phyloP scores from a whole-genome alignment of 305 asterid genomes.

The Fraxinus velutina region DNA sequence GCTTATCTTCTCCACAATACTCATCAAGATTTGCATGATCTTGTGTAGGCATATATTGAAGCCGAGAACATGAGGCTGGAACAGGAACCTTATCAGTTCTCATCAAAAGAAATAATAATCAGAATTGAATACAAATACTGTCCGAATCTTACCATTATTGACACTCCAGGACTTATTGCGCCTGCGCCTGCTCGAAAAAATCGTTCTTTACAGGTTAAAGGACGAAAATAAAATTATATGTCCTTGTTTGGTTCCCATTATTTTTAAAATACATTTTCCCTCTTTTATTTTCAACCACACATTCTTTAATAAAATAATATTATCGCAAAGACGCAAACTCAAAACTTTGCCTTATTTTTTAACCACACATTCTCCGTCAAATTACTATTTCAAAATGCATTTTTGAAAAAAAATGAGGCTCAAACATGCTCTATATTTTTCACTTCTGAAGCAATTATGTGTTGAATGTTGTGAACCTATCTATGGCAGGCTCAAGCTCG shows the following conservation, averaged over 20 bases:
- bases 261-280: too few relatives aligned
- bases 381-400: too few relatives aligned
- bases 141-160: conserved; percentile 91
- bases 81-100: conserved; percentile 73
- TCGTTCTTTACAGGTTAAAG: conserved; percentile 77
- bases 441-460: conserved; percentile 5
- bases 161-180: conserved; percentile 96
- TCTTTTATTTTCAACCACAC: too few relatives aligned
- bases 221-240: background rate
- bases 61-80: conserved; percentile 97
- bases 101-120: conserved; percentile 83
- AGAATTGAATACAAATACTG: conserved; percentile 81
- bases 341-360: too few relatives aligned
- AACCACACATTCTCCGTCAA: too few relatives aligned
- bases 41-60: conserved; percentile 76
- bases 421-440: background rate
- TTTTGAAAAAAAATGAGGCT: too few relatives aligned
- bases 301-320: too few relatives aligned
- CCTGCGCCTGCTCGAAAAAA: conserved; percentile 91
- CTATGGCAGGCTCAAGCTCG: conserved; percentile 81
- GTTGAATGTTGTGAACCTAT: conserved; percentile 28
- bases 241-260: too few relatives aligned
- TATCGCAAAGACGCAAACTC: too few relatives aligned
- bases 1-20: background rate
- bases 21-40: background rate